phyloP scores from a whole-genome alignment of 2,329 filamentous ascomycete species.

The Claviceps pusilla region DNA sequence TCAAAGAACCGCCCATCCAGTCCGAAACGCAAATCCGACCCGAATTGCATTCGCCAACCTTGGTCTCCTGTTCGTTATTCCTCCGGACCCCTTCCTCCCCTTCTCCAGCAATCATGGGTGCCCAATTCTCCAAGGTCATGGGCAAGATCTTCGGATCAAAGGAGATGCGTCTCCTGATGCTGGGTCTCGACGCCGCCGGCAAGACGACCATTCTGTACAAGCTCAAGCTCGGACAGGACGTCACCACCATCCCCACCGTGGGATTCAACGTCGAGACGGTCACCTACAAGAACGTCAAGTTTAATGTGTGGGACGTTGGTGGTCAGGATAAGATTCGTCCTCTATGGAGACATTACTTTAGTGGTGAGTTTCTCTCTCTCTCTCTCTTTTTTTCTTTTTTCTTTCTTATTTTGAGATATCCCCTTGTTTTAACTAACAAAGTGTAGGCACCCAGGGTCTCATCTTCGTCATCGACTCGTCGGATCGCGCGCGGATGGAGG shows the following conservation, averaged over 20 bases:
- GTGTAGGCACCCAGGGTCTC: conserved; percentile 87
- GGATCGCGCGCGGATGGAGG: conserved; percentile 88
- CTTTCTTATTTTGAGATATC: conserved; percentile 13
- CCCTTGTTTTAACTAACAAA: too few relatives aligned
- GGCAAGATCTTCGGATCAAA: conserved; percentile 29
- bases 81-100: too few relatives aligned
- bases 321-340: conserved; percentile 99
- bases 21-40: too few relatives aligned
- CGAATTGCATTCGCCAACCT: too few relatives aligned
- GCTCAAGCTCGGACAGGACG: conserved; percentile 97
- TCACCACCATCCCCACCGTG: conserved; percentile 97
- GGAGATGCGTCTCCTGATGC: conserved; percentile 99
- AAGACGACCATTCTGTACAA: conserved; percentile 99
- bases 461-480: conserved; percentile 98
- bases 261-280: conserved; percentile 99
- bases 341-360: conserved; percentile 98
- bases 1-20: too few relatives aligned
- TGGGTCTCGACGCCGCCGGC: conserved; percentile 96
- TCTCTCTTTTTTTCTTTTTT: background rate
- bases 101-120: too few relatives aligned
- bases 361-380: conserved; percentile 34
- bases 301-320: conserved; percentile 99
- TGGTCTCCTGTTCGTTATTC: too few relatives aligned
- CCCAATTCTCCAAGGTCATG: too few relatives aligned
- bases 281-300: conserved; percentile 99